These are phyloP conservation scores for Blumeriella jaapii DNA, from an alignment of 2,329 filamentous ascomycete genomes.

Conservation along the genomic window DNA sequence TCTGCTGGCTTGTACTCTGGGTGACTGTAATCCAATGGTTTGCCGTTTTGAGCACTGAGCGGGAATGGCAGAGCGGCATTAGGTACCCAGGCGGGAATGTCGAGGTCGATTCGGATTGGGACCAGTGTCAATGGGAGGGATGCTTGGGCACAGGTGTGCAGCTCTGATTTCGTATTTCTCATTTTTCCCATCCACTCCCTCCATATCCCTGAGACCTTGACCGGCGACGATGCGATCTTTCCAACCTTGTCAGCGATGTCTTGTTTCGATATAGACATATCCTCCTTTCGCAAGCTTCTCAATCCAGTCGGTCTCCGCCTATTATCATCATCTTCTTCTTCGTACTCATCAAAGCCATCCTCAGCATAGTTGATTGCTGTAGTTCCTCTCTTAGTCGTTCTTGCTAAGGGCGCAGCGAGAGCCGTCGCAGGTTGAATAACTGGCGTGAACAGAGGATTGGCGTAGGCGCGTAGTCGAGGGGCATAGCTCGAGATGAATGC, in stretches of 20 bases:
- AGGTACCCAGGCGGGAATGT: constrained; percentile 69
- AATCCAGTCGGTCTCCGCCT: constrained; percentile 65
- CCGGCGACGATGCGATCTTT: constrained; percentile 68
- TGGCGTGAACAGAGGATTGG: constrained; percentile 82
- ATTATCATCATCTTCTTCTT: constrained; percentile 63
- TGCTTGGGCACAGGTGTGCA: constrained; percentile 53
- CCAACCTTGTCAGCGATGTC: constrained; percentile 66
- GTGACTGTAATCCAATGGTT: constrained; percentile 56
- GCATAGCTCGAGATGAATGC: constrained; percentile 87
- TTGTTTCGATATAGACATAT: constrained; percentile 49
- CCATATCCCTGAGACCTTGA: constrained; percentile 83
- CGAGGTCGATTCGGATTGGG: constrained; percentile 91
- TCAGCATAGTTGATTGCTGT: constrained; percentile 97
- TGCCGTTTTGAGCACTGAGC: constrained; percentile 42
- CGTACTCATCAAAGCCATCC: constrained; percentile 81
- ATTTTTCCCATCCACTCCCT: constrained; percentile 88
- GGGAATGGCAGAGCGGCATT: constrained; percentile 52
- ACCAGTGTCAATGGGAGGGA: constrained; percentile 81
- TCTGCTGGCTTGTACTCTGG: constrained; percentile 75
- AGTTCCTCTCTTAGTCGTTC: constrained; percentile 95
- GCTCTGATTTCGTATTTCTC: constrained; percentile 41
- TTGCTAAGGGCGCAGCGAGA: constrained; percentile 53
- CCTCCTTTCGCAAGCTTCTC: constrained; percentile 70
- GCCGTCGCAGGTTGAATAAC: constrained; percentile 60
- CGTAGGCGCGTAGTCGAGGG: constrained; percentile 78